Percentiles rank a stretch among this genome's conserved stretches.
phyloP scores from a whole-genome alignment of 2,329 filamentous ascomycete genomes.

The Colletotrichum gloeosporioides region DNA sequence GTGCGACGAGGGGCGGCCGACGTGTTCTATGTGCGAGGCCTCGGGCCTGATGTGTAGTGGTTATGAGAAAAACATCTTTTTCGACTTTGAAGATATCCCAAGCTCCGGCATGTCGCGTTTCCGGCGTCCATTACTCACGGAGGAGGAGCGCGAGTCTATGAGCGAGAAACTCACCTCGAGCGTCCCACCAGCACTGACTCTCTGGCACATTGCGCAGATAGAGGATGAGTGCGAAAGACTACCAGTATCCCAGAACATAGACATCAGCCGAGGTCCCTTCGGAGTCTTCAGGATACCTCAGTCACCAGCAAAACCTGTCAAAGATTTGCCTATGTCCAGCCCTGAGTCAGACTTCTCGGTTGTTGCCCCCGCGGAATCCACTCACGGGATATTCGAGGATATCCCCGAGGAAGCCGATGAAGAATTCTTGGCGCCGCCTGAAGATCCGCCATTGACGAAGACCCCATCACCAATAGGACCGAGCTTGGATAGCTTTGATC shows the following conservation, averaged over 20 bases:
- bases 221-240: conserved; percentile 31
- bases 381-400: neutral
- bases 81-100: conserved; percentile 21
- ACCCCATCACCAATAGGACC: neutral
- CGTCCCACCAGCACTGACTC: conserved; percentile 28
- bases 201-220: conserved; percentile 25
- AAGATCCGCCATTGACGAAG: neutral
- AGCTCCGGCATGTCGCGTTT: conserved; percentile 32
- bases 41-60: conserved; percentile 34
- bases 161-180: conserved; percentile 33
- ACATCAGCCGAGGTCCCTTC: conserved; percentile 18
- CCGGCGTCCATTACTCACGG: conserved; percentile 40
- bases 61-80: conserved; percentile 42
- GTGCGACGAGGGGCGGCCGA: conserved; percentile 40
- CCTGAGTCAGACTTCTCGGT: neutral
- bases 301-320: neutral
- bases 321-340: neutral
- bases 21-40: conserved; percentile 34
- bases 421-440: neutral
- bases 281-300: conserved; percentile 6
- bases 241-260: neutral
- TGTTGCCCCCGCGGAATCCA: neutral
- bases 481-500: neutral
- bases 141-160: conserved; percentile 39
- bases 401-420: neutral